These are phyloP conservation scores for Ascomycota sp. DNA, from an alignment of 2,329 filamentous ascomycete genomes.

Conservation along the genomic window DNA sequence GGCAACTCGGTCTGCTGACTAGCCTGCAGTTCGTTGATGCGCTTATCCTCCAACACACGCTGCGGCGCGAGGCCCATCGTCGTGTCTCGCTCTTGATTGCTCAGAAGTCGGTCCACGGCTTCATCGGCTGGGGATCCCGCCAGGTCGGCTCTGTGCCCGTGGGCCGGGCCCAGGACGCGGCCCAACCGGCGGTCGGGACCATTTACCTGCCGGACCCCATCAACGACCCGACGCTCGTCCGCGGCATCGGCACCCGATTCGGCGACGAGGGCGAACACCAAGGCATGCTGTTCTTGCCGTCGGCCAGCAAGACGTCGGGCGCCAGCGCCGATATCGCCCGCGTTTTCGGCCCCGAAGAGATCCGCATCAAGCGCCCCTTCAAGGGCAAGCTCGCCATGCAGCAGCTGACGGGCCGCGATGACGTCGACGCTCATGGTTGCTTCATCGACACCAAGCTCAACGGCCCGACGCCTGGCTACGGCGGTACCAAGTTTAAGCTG, in stretches of 20 bases:
- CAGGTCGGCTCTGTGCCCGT: constrained; percentile 85
- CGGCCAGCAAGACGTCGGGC: constrained; percentile 53
- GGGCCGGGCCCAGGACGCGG: constrained; percentile 71
- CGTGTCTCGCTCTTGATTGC: constrained; percentile 86
- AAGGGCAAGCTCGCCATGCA: constrained; percentile 53
- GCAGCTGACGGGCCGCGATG: constrained; percentile 65
- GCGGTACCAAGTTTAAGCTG: constrained; percentile 67
- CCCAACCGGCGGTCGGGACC: constrained; percentile 57
- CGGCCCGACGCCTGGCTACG: constrained; percentile 38
- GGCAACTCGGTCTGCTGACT: neutral
- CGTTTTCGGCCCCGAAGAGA: constrained; percentile 59
- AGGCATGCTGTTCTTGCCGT: constrained; percentile 73
- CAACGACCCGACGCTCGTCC: constrained; percentile 62
- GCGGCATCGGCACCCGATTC: constrained; percentile 66
- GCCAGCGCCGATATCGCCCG: constrained; percentile 70
- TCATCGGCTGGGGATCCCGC: constrained; percentile 73
- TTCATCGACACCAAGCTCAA: constrained; percentile 34
- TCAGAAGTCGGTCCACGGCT: constrained; percentile 85
- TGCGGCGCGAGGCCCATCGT: constrained; percentile 69
- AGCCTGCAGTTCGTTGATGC: constrained; percentile 69
- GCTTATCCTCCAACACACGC: constrained; percentile 75
- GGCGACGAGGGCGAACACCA: constrained; percentile 54
- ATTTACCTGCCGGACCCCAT: constrained; percentile 82
- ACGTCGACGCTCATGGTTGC: constrained; percentile 46
- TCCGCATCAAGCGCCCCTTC: constrained; percentile 75